These are phyloP conservation scores for Sanghuangporus sanghuang DNA, from an alignment of 1,284 basidiomycete genomes.

Conservation along the genomic window DNA sequence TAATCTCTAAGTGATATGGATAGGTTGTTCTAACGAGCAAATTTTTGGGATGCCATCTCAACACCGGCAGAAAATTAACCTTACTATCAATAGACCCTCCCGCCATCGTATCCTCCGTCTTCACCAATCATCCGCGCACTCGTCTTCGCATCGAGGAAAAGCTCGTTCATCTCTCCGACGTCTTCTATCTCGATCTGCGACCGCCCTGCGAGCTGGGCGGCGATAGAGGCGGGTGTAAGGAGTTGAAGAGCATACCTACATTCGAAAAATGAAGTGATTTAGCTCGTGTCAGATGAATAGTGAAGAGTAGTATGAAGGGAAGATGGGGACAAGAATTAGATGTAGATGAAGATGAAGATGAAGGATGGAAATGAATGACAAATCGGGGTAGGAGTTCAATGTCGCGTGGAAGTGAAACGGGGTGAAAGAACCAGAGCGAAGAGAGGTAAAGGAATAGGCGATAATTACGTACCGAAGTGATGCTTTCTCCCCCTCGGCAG, in stretches of 20 bases:
- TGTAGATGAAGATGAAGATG: too few species aligned
- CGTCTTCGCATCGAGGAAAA: slow-evolving; percentile 93
- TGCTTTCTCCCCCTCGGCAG: slow-evolving; percentile 78
- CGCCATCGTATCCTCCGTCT: slow-evolving; percentile 38
- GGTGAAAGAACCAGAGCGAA: slow-evolving; percentile 11
- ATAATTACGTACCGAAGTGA: slow-evolving; percentile 81
- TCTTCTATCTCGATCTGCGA: slow-evolving; percentile 83
- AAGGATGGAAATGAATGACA: neutral
- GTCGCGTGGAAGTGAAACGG: neutral
- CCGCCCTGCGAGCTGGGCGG: slow-evolving; percentile 74
- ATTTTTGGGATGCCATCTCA: neutral
- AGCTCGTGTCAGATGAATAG: neutral
- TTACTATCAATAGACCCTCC: slow-evolving; percentile 10
- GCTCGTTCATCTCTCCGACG: slow-evolving; percentile 85
- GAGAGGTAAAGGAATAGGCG: neutral
- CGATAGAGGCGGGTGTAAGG: slow-evolving; percentile 88
- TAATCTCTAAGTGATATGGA: too few species aligned
- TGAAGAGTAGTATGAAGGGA: neutral
- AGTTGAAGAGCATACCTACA: slow-evolving; percentile 87
- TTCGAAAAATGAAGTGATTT: neutral
- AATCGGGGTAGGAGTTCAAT: neutral
- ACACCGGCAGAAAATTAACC: too few species aligned
- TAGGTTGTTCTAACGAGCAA: too few species aligned
- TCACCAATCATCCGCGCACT: slow-evolving; percentile 53
- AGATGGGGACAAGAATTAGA: neutral